A percentile compares a stretch with the other conserved stretches of the same genome.
phyloP scores from a whole-genome alignment of 306 rosid species.

The Urtica urens region DNA sequence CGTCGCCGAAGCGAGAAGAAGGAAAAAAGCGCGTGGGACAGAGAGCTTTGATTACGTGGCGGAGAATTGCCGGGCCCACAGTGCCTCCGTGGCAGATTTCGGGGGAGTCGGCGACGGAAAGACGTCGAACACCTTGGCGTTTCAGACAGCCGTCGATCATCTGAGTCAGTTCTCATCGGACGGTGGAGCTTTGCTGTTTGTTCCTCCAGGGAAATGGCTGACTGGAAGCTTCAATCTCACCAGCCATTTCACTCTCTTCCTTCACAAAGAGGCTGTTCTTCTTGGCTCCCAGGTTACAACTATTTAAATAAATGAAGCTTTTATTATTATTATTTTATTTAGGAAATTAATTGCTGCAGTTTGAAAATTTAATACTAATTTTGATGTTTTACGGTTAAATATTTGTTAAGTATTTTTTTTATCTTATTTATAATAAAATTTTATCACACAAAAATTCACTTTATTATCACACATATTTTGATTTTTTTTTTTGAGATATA shows the following conservation, averaged over 20 bases:
- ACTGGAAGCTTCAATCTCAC: slow-evolving; percentile 71
- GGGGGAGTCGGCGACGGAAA: slow-evolving; percentile 82
- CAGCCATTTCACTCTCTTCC: slow-evolving; percentile 57
- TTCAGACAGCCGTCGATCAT: slow-evolving; percentile 40
- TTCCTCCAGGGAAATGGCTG: slow-evolving; percentile 78
- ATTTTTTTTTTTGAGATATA: too few relatives aligned
- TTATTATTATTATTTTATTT: too few relatives aligned
- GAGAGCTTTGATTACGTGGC: slow-evolving; percentile 37
- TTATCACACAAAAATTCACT: too few relatives aligned
- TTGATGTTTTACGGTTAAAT: too few relatives aligned
- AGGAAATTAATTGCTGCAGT: too few relatives aligned
- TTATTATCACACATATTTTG: too few relatives aligned
- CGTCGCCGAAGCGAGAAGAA: slow-evolving; percentile 34
- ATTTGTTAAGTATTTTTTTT: too few relatives aligned
- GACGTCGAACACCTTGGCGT: slow-evolving; percentile 59
- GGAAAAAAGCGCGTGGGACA: background rate
- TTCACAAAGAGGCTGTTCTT: slow-evolving; percentile 55
- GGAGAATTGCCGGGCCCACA: slow-evolving; percentile 51
- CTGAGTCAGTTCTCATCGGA: slow-evolving; percentile 38
- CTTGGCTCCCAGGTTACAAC: slow-evolving; percentile 60
- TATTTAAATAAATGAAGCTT: too few relatives aligned
- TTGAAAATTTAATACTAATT: too few relatives aligned
- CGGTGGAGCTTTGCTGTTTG: slow-evolving; percentile 53
- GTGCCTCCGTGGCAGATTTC: slow-evolving; percentile 57
- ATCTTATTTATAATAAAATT: too few relatives aligned